Conservation (phyloP, 192 early-diverging fungal species). For the Coemansia sp. region DNA sequence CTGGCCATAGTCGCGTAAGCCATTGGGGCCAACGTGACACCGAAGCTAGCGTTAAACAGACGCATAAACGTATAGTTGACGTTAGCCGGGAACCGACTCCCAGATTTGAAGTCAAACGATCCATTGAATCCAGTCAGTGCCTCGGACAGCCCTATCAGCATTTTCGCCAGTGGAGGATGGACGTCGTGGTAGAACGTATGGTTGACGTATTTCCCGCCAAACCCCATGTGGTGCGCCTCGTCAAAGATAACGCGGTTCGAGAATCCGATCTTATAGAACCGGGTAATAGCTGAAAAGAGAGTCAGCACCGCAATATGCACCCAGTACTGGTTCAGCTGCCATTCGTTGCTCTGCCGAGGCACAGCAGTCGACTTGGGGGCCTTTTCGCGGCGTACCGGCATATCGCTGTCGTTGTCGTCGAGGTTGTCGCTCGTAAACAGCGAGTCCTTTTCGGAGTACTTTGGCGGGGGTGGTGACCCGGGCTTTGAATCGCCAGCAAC, state of each 20-base stretch:
- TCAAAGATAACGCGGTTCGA: conserved; percentile 66
- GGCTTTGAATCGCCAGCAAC: background rate
- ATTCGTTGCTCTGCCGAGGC: background rate
- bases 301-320: conserved; percentile 21
- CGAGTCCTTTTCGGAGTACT: background rate
- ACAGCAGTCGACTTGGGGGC: background rate
- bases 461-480: background rate
- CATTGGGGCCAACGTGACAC: conserved; percentile 81
- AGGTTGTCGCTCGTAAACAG: conserved; percentile 24
- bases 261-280: conserved; percentile 35
- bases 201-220: conserved; percentile 92
- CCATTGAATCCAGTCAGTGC: conserved; percentile 83
- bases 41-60: conserved; percentile 83
- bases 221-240: conserved; percentile 72
- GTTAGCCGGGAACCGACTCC: conserved; percentile 67
- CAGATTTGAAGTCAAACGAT: conserved; percentile 79
- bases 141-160: conserved; percentile 86
- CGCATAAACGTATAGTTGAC: conserved; percentile 90
- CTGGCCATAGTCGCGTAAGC: conserved; percentile 85
- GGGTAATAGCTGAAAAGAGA: conserved; percentile 22
- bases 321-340: background rate
- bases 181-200: conserved; percentile 96
- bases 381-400: background rate
- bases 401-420: conserved; percentile 9
- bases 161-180: conserved; percentile 97